phyloP scores from a whole-genome alignment of 176 grass and related monocot species.

The Eremochloa ophiuroides region DNA sequence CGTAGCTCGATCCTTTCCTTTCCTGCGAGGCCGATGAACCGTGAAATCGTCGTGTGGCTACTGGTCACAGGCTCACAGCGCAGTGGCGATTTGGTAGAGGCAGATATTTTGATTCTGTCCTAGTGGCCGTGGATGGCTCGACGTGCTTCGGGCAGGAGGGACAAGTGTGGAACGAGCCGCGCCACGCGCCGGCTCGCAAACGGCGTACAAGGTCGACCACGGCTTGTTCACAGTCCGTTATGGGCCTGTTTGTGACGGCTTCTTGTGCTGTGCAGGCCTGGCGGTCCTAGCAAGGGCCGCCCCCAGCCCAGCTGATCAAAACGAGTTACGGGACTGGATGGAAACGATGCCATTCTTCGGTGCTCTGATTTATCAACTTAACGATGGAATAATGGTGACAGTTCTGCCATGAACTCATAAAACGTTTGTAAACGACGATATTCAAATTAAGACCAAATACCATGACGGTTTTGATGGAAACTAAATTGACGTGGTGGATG shows the following conservation, averaged over 20 bases:
- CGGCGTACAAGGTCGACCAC: not conserved
- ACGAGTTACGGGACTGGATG: not conserved
- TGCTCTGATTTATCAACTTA: no score
- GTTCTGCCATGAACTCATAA: no score
- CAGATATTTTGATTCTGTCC: slow-evolving; percentile 14
- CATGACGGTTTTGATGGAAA: no score
- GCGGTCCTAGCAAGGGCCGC: not conserved
- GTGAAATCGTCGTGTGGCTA: not conserved
- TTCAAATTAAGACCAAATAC: no score
- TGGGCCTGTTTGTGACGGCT: not conserved
- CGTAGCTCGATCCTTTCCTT: not conserved
- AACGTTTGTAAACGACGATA: no score
- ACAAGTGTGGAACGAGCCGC: slow-evolving; percentile 9
- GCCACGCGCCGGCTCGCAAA: slow-evolving; percentile 17
- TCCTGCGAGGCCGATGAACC: not conserved
- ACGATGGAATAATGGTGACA: no score
- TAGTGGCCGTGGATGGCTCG: not conserved
- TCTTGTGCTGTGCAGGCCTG: not conserved
- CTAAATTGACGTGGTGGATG: no score
- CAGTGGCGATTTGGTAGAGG: not conserved
- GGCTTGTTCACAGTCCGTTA: not conserved
- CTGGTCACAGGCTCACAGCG: not conserved
- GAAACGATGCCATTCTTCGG: no score
- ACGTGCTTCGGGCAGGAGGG: not conserved
- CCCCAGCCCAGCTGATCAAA: not conserved